These are phyloP conservation scores for Monosporascus sp. DNA, from an alignment of 2,329 filamentous ascomycete species.

Conservation along the genomic window DNA sequence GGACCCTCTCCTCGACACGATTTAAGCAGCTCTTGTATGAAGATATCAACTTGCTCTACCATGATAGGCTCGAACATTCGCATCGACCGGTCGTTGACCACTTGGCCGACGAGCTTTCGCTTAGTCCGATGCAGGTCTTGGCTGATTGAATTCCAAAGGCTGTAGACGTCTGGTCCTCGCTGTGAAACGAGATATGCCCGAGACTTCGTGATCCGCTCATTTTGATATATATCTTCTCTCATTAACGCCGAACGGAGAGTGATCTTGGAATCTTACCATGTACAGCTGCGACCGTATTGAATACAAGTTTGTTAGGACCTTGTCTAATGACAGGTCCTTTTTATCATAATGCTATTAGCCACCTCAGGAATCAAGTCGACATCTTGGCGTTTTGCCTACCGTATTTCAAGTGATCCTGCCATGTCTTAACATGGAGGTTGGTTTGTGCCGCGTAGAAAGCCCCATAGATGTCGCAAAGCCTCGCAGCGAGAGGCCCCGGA, in stretches of 20 bases:
- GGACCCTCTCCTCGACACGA: neutral
- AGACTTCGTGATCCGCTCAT: constrained; percentile 5
- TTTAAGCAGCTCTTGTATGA: neutral
- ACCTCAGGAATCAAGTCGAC: neutral
- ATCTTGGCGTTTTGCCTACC: neutral
- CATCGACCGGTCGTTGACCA: neutral
- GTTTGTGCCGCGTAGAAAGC: neutral
- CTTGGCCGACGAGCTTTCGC: neutral
- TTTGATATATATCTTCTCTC: constrained; percentile 7
- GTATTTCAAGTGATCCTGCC: neutral
- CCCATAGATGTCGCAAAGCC: neutral
- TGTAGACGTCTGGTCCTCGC: neutral
- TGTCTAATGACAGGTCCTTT: constrained; percentile 4
- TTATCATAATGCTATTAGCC: neutral
- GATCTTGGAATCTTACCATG: neutral
- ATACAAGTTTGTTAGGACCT: constrained; percentile 4
- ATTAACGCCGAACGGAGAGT: neutral
- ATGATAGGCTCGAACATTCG: constrained; percentile 3
- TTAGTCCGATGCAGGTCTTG: constrained; percentile 2
- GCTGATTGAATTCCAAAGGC: constrained; percentile 6
- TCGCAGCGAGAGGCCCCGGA: neutral
- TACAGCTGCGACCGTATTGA: constrained; percentile 3
- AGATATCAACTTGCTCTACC: constrained; percentile 1
- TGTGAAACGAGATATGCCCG: constrained; percentile 5
- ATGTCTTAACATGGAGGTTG: neutral